Evolutionary conservation across 1,284 basidiomycete genomes (phyloP), one percentile per base, ranked within the genome.

Genomic region (Moesziomyces parantarcticus): DNA sequence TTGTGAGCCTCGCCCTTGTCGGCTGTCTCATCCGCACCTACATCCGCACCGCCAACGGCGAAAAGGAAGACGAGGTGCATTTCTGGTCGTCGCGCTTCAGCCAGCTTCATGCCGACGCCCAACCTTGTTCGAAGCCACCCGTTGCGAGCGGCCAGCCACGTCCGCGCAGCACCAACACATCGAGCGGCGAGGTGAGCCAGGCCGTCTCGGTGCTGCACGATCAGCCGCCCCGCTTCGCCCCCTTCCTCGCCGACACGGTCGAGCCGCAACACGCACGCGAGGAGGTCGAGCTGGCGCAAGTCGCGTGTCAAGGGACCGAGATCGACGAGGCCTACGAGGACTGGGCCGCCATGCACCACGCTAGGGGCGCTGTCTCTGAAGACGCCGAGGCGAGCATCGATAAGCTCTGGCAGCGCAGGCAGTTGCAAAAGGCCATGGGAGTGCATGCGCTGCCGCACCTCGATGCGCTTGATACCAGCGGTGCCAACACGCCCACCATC

Each of bases 1-100:
- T 73, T 49, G 55, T 73, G 25, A 49, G 50, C 42, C 34, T 73
- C 26, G 70, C 62, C 34, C 22, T 68, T 10, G 13, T 66, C 20
- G 70, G 65, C 57, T 73, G 70, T 41, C 57, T 73, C 45, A 65
- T 64, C 29, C 64, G 70, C 25, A 67, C 70, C 22, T 66, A 73
- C 65, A 65, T 73, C 23, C 65, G 70, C 40, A 68, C 60, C 10
- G 65, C 65, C 29, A 68, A 65, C 21, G 70, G 65, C 55, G 69
- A 72, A 41, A 61, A 64, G 52, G 61, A 68, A 53, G 64, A 63
- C 50, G 64, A 73, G n/a, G 64, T 44, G 6, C 64, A 63, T 25
- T 63, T 67, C 44, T 73, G 70, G 70, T 59, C 64, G 25, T 67
- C 64, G 14, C 46, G 41, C 44, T 67, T 63, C 39, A 67, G 59